These are phyloP conservation scores for Daldinia sp. DNA, from an alignment of 2,329 filamentous ascomycete species.

Conservation along the genomic window DNA sequence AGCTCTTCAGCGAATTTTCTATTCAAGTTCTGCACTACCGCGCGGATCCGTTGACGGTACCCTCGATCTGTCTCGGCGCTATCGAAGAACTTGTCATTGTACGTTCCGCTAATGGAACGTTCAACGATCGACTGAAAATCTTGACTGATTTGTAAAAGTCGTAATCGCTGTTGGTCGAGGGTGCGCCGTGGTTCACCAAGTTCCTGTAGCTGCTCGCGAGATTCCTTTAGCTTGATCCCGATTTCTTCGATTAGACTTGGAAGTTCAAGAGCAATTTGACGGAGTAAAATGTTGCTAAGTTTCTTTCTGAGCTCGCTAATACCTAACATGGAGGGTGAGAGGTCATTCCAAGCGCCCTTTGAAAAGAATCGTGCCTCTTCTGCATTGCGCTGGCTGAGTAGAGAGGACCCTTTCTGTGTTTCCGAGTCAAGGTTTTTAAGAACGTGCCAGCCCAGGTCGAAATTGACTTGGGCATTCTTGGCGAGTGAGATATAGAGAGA, in stretches of 20 bases:
- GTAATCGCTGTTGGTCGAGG: slow-evolving; percentile 60
- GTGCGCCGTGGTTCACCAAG: slow-evolving; percentile 64
- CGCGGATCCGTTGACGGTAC: slow-evolving; percentile 62
- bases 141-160: slow-evolving; percentile 61
- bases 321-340: slow-evolving; percentile 57
- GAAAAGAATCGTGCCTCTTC: slow-evolving; percentile 60
- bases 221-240: slow-evolving; percentile 51
- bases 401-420: slow-evolving; percentile 47
- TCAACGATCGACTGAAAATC: slow-evolving; percentile 59
- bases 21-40: slow-evolving; percentile 65
- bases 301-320: slow-evolving; percentile 60
- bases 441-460: slow-evolving; percentile 67
- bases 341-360: slow-evolving; percentile 54
- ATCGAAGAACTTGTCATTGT: slow-evolving; percentile 65
- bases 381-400: slow-evolving; percentile 53
- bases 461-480: slow-evolving; percentile 59
- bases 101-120: slow-evolving; percentile 63
- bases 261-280: slow-evolving; percentile 61
- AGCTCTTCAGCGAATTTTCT: slow-evolving; percentile 61
- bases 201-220: slow-evolving; percentile 55
- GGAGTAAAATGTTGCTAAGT: slow-evolving; percentile 63
- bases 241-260: slow-evolving; percentile 61
- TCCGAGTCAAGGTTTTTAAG: slow-evolving; percentile 61
- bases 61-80: slow-evolving; percentile 49
- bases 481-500: slow-evolving; percentile 57